Evolutionary conservation across 805 yeast genomes (phyloP).

Genomic region (Cephaloascus albidus): DNA sequence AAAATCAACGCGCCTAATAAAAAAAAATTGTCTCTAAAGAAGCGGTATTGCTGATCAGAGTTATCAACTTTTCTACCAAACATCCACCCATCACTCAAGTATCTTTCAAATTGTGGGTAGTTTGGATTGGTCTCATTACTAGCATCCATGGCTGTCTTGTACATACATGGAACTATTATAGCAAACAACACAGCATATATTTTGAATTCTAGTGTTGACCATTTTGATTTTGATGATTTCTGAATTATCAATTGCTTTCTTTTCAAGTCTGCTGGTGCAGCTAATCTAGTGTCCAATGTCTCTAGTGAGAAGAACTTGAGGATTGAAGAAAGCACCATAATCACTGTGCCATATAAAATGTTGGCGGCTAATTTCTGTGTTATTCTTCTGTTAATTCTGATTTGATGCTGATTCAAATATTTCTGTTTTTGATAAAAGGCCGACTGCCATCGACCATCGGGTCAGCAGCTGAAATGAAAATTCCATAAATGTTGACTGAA

Average conservation of each 20-base stretch:
- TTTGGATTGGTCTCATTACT: constrained; percentile 69
- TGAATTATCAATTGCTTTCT: constrained; percentile 16
- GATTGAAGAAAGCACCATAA: constrained; percentile 7
- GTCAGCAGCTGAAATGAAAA: too few relatives aligned
- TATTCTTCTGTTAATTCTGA: too few relatives aligned
- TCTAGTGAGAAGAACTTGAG: constrained; percentile 38
- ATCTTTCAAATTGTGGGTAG: constrained; percentile 49
- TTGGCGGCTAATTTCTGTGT: too few relatives aligned
- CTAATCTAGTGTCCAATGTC: constrained; percentile 40
- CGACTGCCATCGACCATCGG: not conserved
- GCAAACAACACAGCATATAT: constrained; percentile 56
- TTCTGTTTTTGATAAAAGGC: not conserved
- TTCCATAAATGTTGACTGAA: too few relatives aligned
- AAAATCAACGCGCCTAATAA: constrained; percentile 45
- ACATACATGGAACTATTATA: constrained; percentile 74
- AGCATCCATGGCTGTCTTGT: constrained; percentile 73
- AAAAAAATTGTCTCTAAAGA: constrained; percentile 75
- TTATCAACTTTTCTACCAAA: constrained; percentile 88
- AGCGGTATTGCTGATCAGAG: constrained; percentile 82
- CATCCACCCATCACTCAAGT: constrained; percentile 79
- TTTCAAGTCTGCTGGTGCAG: constrained; percentile 23
- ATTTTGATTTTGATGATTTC: constrained; percentile 35
- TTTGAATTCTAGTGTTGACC: constrained; percentile 72
- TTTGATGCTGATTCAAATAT: not conserved
- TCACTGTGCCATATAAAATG: not conserved